Base-by-base conservation (phyloP, 345 rosid species). In the Eucalyptus sideroxylon region DNA sequence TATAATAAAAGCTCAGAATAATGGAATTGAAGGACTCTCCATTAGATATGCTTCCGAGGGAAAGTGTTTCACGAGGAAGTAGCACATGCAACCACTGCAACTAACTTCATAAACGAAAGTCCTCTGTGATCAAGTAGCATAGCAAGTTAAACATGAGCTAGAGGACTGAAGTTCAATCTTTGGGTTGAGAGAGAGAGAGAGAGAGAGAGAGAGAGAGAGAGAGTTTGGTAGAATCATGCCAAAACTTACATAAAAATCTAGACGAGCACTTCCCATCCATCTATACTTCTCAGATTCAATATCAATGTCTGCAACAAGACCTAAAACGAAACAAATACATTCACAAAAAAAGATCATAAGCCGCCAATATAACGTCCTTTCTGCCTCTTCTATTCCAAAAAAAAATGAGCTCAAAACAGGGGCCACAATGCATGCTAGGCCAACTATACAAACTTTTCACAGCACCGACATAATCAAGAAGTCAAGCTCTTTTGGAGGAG, bases 301-400 rank as follows among this genome's bases (percentile, higher is more conserved):
- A 93, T 98, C 99, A 90, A 98, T 94, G 92, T 97, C 99, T 56
- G 99, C 99, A 90, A 98, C 94, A 88, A 98, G 91, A 91, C 99
- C 99, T 97, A 94, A 89, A 92, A 90, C 45, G 42, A 88, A 89
- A 89, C 26, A 72, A 77, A 77, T 72, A 26, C 85, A 51, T 26
- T 44, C 69, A 91, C 2, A 45, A 69, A 11, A 50, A 44, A 9
- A 44, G 85, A 77, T 77, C 47, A 40, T 21, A 77, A 77, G 9
- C 27, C 1, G 9, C 47, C 16, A 24, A 77, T 77, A 12, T 77
- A 40, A 77, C 2, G 2, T 11, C 85, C 85, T 23, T 77, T 40
- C 30, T 21, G 85, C 85, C 85, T 40, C 47, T 72, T 77, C 30
- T 40, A 40, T 40, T 77, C 5, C 85, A 21, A 77, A 47, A 37